These are phyloP conservation scores for Acorus gramineus DNA, from an alignment of 106 monocot genomes.

Conservation along the genomic window DNA sequence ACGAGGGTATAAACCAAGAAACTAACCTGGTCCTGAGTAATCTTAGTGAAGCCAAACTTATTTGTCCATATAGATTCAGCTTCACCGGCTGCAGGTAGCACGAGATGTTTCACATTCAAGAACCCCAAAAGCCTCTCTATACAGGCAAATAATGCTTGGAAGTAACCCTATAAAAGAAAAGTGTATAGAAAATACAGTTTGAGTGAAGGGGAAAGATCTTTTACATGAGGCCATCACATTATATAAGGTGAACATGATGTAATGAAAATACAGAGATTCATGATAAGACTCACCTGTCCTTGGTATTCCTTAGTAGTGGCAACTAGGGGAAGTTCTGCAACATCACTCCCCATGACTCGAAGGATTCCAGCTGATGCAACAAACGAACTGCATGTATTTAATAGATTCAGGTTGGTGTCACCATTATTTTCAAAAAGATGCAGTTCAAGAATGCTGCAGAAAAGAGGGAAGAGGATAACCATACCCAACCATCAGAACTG, in stretches of 20 bases:
- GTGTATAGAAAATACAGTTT: background rate
- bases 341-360: slow-evolving; percentile 72
- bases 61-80: slow-evolving; percentile 6
- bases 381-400: slow-evolving; percentile 41
- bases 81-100: slow-evolving; percentile 6
- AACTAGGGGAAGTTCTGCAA: slow-evolving; percentile 90
- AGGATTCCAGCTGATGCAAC: slow-evolving; percentile 80
- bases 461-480: background rate
- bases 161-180: slow-evolving; percentile 1
- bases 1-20: background rate
- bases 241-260: no score
- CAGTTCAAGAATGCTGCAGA: background rate
- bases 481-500: slow-evolving; percentile 72
- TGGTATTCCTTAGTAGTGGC: slow-evolving; percentile 78
- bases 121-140: background rate
- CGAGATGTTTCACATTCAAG: slow-evolving; percentile 4
- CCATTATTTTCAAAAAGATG: background rate
- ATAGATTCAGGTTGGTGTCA: background rate
- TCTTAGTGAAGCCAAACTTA: slow-evolving; percentile 6
- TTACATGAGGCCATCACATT: background rate
- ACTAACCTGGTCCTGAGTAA: slow-evolving; percentile 3
- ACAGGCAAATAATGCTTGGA: background rate
- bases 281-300: slow-evolving; percentile 48
- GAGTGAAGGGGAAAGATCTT: background rate
- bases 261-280: background rate